These are phyloP conservation scores for Austroboletus eburneus DNA, from an alignment of 768 basidiomycete genomes.

Conservation along the genomic window DNA sequence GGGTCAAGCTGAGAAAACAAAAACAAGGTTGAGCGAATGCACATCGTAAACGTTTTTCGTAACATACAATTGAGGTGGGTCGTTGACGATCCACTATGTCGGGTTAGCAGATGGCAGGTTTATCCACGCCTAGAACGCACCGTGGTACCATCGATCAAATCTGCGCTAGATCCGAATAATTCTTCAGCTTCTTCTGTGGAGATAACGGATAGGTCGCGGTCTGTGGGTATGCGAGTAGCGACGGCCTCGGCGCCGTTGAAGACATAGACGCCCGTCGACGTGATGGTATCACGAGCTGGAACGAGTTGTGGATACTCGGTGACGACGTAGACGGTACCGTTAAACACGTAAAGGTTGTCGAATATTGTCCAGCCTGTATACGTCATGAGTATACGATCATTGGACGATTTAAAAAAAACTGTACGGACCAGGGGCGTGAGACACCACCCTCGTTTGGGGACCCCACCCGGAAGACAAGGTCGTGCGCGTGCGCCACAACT, in stretches of 20 bases:
- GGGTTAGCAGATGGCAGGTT: slow-evolving; percentile 3
- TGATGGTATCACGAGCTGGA: slow-evolving; percentile 65
- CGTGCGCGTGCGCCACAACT: slow-evolving; percentile 32
- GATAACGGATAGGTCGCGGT: slow-evolving; percentile 76
- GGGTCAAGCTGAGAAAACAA: slow-evolving; percentile 57
- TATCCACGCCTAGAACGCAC: slow-evolving; percentile 34
- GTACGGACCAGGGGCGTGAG: slow-evolving; percentile 69
- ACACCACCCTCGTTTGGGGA: slow-evolving; percentile 62
- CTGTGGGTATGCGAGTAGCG: slow-evolving; percentile 62
- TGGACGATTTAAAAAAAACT: neutral
- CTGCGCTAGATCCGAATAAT: slow-evolving; percentile 71
- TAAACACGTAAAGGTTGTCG: slow-evolving; percentile 75
- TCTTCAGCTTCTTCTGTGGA: slow-evolving; percentile 58
- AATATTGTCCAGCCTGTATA: slow-evolving; percentile 83
- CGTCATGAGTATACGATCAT: neutral
- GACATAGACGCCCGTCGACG: slow-evolving; percentile 63
- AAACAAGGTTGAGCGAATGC: neutral
- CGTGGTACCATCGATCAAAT: slow-evolving; percentile 72
- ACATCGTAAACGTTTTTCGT: too few species aligned
- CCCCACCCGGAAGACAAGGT: slow-evolving; percentile 38
- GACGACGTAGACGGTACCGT: slow-evolving; percentile 81
- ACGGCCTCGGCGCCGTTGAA: slow-evolving; percentile 52
- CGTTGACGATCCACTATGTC: slow-evolving; percentile 71
- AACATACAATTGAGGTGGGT: slow-evolving; percentile 78
- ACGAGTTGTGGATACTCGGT: slow-evolving; percentile 62